These are phyloP conservation scores for Datura wrightii DNA, from an alignment of 257 asterid species.

Conservation along the genomic window DNA sequence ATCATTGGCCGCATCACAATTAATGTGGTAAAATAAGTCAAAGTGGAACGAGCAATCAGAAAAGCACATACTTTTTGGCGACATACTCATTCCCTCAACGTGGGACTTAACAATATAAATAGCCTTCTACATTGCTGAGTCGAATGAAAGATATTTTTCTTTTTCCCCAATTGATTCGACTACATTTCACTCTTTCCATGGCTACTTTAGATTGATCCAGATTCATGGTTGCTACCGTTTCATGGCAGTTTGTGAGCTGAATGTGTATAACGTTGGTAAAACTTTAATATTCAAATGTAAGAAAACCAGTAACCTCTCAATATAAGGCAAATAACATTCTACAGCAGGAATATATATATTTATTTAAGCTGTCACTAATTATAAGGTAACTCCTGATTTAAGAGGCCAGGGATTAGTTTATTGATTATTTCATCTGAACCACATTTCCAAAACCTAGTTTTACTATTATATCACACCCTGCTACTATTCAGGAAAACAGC, in stretches of 20 bases:
- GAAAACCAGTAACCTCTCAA: not conserved
- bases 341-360: no score
- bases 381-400: no score
- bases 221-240: not conserved
- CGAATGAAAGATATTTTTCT: not conserved
- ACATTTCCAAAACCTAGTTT: not conserved
- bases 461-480: not conserved
- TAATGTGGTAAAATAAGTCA: not conserved
- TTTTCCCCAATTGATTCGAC: not conserved
- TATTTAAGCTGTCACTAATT: no score
- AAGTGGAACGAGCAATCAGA: not conserved
- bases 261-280: not conserved
- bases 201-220: not conserved
- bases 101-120: not conserved
- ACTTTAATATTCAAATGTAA: not conserved
- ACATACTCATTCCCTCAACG: not conserved
- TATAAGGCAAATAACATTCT: no score
- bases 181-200: not conserved
- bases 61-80: not conserved
- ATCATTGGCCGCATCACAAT: no score
- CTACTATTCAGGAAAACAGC: no score
- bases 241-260: not conserved
- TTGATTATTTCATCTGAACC: no score
- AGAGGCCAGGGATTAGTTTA: no score
- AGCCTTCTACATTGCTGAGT: not conserved